Percentiles rank a stretch among this genome's conserved stretches.
Conservation (phyloP, 129 eudicot genomes). For the Lonicera japonica region DNA sequence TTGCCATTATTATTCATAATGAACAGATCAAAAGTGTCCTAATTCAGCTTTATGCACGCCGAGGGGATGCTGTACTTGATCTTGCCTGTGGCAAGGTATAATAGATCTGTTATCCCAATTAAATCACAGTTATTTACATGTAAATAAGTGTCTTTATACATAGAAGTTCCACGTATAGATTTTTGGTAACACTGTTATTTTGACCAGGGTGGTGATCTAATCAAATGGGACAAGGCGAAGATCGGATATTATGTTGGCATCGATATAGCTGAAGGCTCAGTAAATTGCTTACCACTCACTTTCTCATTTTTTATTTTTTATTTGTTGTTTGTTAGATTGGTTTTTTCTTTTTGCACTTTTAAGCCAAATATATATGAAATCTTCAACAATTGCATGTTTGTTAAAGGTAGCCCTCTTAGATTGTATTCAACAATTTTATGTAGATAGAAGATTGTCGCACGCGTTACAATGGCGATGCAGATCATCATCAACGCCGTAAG, state of each 20-base stretch:
- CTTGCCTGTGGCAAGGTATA: conserved; percentile 99
- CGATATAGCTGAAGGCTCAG: conserved; percentile 97
- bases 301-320: background rate
- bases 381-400: background rate
- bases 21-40: conserved; percentile 89
- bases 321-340: background rate
- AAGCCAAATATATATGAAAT: too few species aligned
- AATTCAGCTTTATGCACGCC: conserved; percentile 82
- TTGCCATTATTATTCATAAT: conserved; percentile 2
- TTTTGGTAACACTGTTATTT: conserved; percentile 5
- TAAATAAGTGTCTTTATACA: background rate
- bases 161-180: background rate
- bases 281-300: conserved; percentile 15
- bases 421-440: conserved; percentile 11
- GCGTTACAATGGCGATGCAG: conserved; percentile 98
- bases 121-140: background rate
- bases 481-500: conserved; percentile 96
- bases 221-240: conserved; percentile 98
- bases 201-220: conserved; percentile 89
- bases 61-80: conserved; percentile 93
- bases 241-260: conserved; percentile 95
- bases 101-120: conserved; percentile 2
- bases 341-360: background rate
- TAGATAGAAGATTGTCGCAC: conserved; percentile 99
- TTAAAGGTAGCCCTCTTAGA: conserved; percentile 1